Base-by-base conservation (phyloP, 2,329 filamentous ascomycete species). In the Berkeleyomyces rouxiae region DNA sequence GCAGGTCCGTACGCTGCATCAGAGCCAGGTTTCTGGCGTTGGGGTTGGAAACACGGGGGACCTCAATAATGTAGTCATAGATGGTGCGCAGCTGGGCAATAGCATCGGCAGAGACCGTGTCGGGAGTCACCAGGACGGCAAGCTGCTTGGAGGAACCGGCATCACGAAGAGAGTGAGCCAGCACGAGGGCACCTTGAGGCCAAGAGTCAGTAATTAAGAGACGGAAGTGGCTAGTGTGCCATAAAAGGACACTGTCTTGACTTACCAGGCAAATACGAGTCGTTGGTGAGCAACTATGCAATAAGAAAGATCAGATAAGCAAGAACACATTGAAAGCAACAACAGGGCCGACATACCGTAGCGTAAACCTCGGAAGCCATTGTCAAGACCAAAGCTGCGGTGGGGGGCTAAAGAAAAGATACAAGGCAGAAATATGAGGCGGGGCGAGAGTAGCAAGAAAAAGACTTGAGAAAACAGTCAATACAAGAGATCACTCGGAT, bases 121-220 rank as follows among this genome's bases (percentile, higher is more conserved):
- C 90, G 62, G 86, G 79, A 3, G 90, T 95, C 71, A 95, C 83
- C 68, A 97, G 78, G 68, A 87, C 87, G 65, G 86, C 90, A 69
- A 99, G 79, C 77, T 90, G 92, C 77, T 89, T 93, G 67, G 79
- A 84, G 44, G 91, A 89, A 63, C 89, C 89, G 69, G 84, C 86
- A 85, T 99, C 93, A 74, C 89, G 87, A 63, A 99, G 78, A 42
- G 93, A 97, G 77, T 97, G 91, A 66, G 90, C 91, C 67, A 99
- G 84, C 57, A 99, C 91, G 68, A 93, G 83, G 65, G 91, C 92
- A 73, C 93, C 92, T 95, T 11, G 33, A 7, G n/a, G 42, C 23
- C 46, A 53, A 16, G 13, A 40, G 36, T 31, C 11, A 57, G 33
- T 13, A 10, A 31, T 33, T 3, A 2, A 49, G 47, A 64, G 49